Evolutionary conservation across 2,329 filamentous ascomycete species (phyloP).

Genomic region (Talaromyces sp.): DNA sequence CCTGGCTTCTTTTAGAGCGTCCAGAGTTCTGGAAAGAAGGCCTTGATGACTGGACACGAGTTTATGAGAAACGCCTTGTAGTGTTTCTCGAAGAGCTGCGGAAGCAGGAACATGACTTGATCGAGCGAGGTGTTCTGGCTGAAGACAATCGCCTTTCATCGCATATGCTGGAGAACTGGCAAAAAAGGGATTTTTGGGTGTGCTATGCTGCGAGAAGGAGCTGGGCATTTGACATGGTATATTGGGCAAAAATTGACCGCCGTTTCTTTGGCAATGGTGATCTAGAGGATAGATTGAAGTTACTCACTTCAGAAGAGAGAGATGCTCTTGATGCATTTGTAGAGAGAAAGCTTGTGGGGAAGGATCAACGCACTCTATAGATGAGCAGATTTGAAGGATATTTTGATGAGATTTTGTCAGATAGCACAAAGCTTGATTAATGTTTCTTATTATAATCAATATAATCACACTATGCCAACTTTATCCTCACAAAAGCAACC

Average conservation of each 20-base stretch:
- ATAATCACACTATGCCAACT: too few species aligned
- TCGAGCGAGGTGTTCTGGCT: not conserved
- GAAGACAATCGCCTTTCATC: conserved; percentile 12
- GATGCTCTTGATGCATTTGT: conserved; percentile 16
- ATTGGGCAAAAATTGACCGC: conserved; percentile 21
- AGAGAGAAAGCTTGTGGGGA: conserved; percentile 12
- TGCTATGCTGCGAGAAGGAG: conserved; percentile 18
- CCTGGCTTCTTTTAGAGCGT: not conserved
- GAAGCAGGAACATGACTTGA: conserved; percentile 3
- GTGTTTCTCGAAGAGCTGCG: conserved; percentile 12
- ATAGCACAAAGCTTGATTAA: too few species aligned
- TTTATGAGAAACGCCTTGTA: conserved; percentile 13
- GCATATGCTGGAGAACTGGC: conserved; percentile 15
- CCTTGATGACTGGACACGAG: conserved; percentile 12
- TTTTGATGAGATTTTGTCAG: too few species aligned
- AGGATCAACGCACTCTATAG: not conserved
- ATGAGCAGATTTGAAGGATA: too few species aligned
- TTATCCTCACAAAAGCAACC: too few species aligned
- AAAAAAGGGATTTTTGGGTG: conserved; percentile 18
- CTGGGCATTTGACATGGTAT: conserved; percentile 22
- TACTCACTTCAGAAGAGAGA: conserved; percentile 17
- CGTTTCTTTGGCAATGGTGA: conserved; percentile 17
- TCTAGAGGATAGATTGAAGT: conserved; percentile 13
- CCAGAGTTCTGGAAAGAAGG: not conserved
- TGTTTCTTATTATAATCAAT: too few species aligned